Conservation (phyloP, 768 basidiomycete species). For the Serendipita sp. region DNA sequence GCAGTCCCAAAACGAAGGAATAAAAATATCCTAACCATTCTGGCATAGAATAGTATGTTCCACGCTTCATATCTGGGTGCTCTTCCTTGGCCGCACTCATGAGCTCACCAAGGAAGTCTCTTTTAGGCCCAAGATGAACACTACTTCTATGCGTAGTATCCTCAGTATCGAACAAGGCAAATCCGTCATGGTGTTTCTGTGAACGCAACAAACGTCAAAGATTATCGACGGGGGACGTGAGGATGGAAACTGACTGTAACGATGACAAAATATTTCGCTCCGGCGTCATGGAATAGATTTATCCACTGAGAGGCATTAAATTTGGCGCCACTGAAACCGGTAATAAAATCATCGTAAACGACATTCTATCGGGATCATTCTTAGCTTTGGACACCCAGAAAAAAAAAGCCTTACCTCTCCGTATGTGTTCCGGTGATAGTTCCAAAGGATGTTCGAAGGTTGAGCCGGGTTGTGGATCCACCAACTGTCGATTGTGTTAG, state of each 20-base stretch:
- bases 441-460: slow-evolving; percentile 27
- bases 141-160: slow-evolving; percentile 37
- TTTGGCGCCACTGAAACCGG: slow-evolving; percentile 33
- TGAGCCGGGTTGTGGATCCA: slow-evolving; percentile 24
- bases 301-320: slow-evolving; percentile 42
- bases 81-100: slow-evolving; percentile 33
- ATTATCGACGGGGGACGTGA: slow-evolving; percentile 9
- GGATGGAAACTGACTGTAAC: slow-evolving; percentile 24
- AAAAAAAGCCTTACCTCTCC: slow-evolving; percentile 21
- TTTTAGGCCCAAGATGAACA: slow-evolving; percentile 32
- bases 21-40: slow-evolving; percentile 26
- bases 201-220: background rate
- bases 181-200: slow-evolving; percentile 51
- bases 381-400: background rate
- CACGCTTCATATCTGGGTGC: slow-evolving; percentile 36
- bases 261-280: slow-evolving; percentile 47
- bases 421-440: slow-evolving; percentile 33
- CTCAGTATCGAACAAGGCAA: slow-evolving; percentile 34
- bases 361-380: slow-evolving; percentile 22
- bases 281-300: slow-evolving; percentile 36
- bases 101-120: slow-evolving; percentile 36
- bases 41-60: slow-evolving; percentile 42
- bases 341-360: slow-evolving; percentile 43
- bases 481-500: slow-evolving; percentile 20
- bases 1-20: background rate